Evolutionary conservation across 2,329 filamentous ascomycete species (phyloP).

Genomic region (Microdochium trichocladiopsis): DNA sequence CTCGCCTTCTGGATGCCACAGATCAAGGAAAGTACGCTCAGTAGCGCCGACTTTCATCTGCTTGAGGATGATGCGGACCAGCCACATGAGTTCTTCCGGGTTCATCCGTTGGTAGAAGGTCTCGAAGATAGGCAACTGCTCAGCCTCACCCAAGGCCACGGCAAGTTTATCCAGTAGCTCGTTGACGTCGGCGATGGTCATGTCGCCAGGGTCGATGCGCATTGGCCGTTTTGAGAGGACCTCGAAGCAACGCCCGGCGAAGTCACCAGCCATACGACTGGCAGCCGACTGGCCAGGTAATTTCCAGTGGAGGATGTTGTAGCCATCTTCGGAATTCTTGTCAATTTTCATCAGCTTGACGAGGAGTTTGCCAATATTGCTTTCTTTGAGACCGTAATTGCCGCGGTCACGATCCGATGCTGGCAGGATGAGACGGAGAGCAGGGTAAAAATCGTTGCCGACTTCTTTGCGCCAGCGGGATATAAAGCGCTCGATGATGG

Average conservation of each 20-base stretch:
- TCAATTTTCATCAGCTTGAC: conserved; percentile 90
- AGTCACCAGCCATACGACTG: conserved; percentile 74
- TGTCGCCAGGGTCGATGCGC: conserved; percentile 62
- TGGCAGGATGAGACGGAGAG: conserved; percentile 82
- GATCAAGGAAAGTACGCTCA: conserved; percentile 78
- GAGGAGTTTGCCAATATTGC: conserved; percentile 80
- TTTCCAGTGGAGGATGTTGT: conserved; percentile 86
- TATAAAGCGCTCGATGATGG: conserved; percentile 83
- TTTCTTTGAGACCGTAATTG: conserved; percentile 93
- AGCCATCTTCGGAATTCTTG: conserved; percentile 82
- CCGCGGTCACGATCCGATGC: conserved; percentile 88
- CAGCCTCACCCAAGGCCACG: conserved; percentile 68
- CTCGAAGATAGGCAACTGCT: conserved; percentile 74
- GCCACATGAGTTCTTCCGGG: conserved; percentile 86
- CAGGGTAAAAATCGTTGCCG: conserved; percentile 88
- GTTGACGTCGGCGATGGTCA: conserved; percentile 89
- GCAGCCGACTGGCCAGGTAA: conserved; percentile 63
- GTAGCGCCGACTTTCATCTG: conserved; percentile 70
- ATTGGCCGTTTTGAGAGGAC: conserved; percentile 79
- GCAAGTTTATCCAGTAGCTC: conserved; percentile 74
- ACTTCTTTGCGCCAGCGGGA: conserved; percentile 80
- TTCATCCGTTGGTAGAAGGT: conserved; percentile 90
- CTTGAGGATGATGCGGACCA: conserved; percentile 86
- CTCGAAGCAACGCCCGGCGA: conserved; percentile 82
- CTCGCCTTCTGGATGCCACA: conserved; percentile 76